phyloP scores from a whole-genome alignment of 352 stramenopile species.

The Globisporangium parvum region DNA sequence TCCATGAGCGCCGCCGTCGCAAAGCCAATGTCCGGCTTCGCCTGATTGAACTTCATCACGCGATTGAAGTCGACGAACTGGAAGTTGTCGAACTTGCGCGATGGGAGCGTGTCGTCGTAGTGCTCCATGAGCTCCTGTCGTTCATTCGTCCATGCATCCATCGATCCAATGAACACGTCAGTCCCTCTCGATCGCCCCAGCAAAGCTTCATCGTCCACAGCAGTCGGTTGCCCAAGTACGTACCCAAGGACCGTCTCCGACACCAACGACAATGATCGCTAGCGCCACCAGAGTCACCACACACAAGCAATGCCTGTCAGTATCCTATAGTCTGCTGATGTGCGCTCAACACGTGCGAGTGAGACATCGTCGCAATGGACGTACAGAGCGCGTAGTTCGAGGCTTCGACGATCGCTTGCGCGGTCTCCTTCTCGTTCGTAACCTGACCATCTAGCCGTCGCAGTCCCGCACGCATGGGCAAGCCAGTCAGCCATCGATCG shows the following conservation, averaged over 20 bases:
- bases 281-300: background rate
- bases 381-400: slow-evolving; percentile 69
- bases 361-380: slow-evolving; percentile 8
- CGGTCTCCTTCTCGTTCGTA: slow-evolving; percentile 56
- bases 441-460: slow-evolving; percentile 46
- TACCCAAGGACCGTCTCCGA: slow-evolving; percentile 73
- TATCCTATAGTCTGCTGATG: background rate
- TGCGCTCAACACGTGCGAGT: background rate
- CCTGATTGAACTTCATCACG: slow-evolving; percentile 38
- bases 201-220: background rate
- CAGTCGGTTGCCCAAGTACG: background rate
- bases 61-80: slow-evolving; percentile 67
- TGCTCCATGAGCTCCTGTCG: slow-evolving; percentile 52
- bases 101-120: slow-evolving; percentile 49
- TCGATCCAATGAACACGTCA: too few species aligned
- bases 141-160: too few species aligned
- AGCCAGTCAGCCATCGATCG: background rate
- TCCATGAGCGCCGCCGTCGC: slow-evolving; percentile 62
- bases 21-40: slow-evolving; percentile 57
- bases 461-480: background rate
- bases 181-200: background rate
- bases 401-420: slow-evolving; percentile 59
- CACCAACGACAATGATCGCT: slow-evolving; percentile 74
- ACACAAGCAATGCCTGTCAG: background rate
- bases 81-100: slow-evolving; percentile 72